Percentiles rank a stretch among this genome's conserved stretches.
These are phyloP conservation scores for Penicillium sp. DNA, from an alignment of 2,329 filamentous ascomycete species.

Conservation along the genomic window DNA sequence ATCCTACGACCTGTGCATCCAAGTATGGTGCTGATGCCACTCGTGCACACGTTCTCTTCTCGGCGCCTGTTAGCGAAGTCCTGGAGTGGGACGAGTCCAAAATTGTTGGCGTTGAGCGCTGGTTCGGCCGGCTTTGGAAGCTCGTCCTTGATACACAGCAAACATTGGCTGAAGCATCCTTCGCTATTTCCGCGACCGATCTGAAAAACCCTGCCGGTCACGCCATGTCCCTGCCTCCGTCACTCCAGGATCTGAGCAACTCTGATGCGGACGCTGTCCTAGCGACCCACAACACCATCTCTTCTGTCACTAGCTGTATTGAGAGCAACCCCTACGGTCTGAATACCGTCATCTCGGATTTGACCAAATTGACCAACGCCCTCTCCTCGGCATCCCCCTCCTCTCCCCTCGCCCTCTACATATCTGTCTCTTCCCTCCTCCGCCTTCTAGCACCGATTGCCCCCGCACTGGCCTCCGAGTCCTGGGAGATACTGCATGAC, in stretches of 20 bases:
- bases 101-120: conserved; percentile 77
- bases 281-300: conserved; percentile 65
- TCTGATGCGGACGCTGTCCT: conserved; percentile 57
- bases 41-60: conserved; percentile 83
- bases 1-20: conserved; percentile 69
- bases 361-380: conserved; percentile 77
- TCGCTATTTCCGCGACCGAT: conserved; percentile 21
- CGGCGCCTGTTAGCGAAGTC: conserved; percentile 78
- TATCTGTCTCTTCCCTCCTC: conserved; percentile 59
- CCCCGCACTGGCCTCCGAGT: conserved; percentile 78
- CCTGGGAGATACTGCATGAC: conserved; percentile 63
- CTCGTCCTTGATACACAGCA: conserved; percentile 47
- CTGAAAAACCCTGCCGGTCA: conserved; percentile 18
- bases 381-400: conserved; percentile 51
- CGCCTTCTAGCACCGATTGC: conserved; percentile 76
- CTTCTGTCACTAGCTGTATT: conserved; percentile 67
- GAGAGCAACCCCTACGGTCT: conserved; percentile 70
- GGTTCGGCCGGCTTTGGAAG: conserved; percentile 69
- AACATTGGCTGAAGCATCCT: conserved; percentile 23
- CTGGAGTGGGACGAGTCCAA: conserved; percentile 86
- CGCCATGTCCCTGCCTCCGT: conserved; percentile 27
- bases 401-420: conserved; percentile 40
- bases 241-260: conserved; percentile 33
- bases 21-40: conserved; percentile 81
- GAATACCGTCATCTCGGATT: conserved; percentile 79